A percentile compares a stretch with the other conserved stretches of the same genome.
phyloP scores from a whole-genome alignment of 106 monocot genomes.

The Agapanthus africanus region DNA sequence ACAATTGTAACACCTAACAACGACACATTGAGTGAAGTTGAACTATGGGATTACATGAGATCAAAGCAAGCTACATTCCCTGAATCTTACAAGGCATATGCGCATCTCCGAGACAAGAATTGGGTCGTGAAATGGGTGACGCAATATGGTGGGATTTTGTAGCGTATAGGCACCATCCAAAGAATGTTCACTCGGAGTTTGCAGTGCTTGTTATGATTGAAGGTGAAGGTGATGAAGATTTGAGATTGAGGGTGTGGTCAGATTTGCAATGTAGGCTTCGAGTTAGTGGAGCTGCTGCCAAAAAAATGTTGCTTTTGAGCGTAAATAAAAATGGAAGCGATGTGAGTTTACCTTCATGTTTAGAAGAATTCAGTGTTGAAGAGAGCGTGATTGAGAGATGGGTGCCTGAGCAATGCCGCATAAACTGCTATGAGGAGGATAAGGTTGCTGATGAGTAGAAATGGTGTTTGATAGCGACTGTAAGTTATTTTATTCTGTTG shows the following conservation, averaged over 20 bases:
- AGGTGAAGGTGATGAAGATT: neutral
- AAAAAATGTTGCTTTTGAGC: slow-evolving; percentile 33
- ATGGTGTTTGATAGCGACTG: no score
- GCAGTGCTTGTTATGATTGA: slow-evolving; percentile 38
- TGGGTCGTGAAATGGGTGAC: slow-evolving; percentile 57
- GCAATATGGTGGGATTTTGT: slow-evolving; percentile 80
- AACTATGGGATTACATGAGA: slow-evolving; percentile 50
- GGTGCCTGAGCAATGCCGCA: slow-evolving; percentile 33
- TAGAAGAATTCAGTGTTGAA: slow-evolving; percentile 27
- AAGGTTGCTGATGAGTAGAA: neutral
- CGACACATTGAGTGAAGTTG: slow-evolving; percentile 4
- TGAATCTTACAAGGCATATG: slow-evolving; percentile 48
- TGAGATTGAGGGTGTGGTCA: slow-evolving; percentile 39
- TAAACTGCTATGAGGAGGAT: no score
- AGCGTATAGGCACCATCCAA: slow-evolving; percentile 71
- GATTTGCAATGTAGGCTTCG: slow-evolving; percentile 53
- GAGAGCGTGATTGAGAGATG: slow-evolving; percentile 38
- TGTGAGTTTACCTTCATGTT: slow-evolving; percentile 9
- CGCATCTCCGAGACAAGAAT: slow-evolving; percentile 65
- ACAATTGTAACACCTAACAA: slow-evolving; percentile 11
- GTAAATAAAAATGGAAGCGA: slow-evolving; percentile 11
- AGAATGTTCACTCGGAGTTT: slow-evolving; percentile 60
- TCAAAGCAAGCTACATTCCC: slow-evolving; percentile 26
- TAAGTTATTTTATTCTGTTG: no score
- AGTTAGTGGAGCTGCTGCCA: slow-evolving; percentile 61